Evolutionary conservation across 371 early-diverging fungal species (phyloP), one percentile per base, ranked within the genome.

Genomic region (Haplosporangium sp.): DNA sequence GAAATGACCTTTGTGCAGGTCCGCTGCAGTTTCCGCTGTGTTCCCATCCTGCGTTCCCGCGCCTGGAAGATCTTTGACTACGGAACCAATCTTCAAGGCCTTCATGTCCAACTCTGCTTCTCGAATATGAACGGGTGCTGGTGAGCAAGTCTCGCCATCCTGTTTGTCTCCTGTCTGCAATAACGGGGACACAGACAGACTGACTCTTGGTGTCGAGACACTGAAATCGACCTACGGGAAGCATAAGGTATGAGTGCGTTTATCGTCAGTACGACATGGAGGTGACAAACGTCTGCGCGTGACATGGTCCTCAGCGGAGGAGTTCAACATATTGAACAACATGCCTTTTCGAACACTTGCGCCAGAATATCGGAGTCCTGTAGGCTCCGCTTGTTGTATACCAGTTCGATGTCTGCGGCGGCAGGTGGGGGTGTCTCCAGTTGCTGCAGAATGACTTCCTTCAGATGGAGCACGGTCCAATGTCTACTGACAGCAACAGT

Each of bases 341-440:
- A 7, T 62, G 60, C 67, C 60, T 67, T 67, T 41, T 54, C 67
- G 53, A 59, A 67, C 18, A 67, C 43, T 5, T 54, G 59, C 43
- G 53, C 60, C 13, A 67, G 38, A 2, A 47, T 38, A 13, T 67
- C 67, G 18, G 51, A 40, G 55, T 67, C 60, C 18, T 67, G 38
- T 36, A 67, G 68, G 55, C 38, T 47, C 7, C 47, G 61, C 12
- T 56, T 55, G 52, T 60, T 37, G 43, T 60, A 55, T 45, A 61
- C 38, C 11, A 67, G 47, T n/a, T 40, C 61, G 10, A 54, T 23
- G 23, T 55, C 68, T 1, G 50, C 45, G 29, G 64, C 1, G n/a
- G 47, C 6, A 0, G 64, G 41, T 10, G 16, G 23, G 9, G 43
- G 7, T 18, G 41, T 14, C 46, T n/a, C 56, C 0, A 57, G 56